Evolutionary conservation across 2,329 filamentous ascomycete species (phyloP), one percentile per base, ranked within the genome.

Genomic region (Epichloe gansuensis): DNA sequence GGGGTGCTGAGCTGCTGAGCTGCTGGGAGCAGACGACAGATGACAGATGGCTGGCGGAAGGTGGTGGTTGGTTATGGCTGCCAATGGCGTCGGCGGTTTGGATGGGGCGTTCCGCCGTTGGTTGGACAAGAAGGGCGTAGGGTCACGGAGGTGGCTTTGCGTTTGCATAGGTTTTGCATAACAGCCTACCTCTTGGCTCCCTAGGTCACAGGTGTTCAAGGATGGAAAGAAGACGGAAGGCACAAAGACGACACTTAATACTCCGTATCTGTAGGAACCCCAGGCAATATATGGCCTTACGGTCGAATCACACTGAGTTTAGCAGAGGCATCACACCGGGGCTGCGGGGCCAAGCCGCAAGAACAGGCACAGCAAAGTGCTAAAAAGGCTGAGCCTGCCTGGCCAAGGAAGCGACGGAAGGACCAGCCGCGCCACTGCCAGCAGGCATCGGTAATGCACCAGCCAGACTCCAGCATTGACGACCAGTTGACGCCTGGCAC

Each of bases 141-240:
- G 31, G 42, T 39, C 28, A 42, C 28, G 42, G 49, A 51, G 49
- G 49, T 51, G 43, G 34, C 49, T 51, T 51, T 23, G 6, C 17
- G 31, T 37, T 39, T n/a, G 8, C 28, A 31, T 9, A 31, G 31
- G 31, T 31, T 31, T 31, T 31, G 31, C 9, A 31, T 31, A 9
- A 31, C 11, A 9, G 31, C 31, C 31, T 31, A 31, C 9, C 9
- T 3, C 31, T 8, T 31, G 31, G 8, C 31, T 31, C 1, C 31
- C 28, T 31, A 31, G 8, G 17, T 21, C 17, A 21, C 17, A 21
- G 17, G 8, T 9, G 8, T 9, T 31, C 28, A 31, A 31, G 28
- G 28, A 31, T 31, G 28, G 28, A 31, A 31, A 9, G 28, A 31
- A 31, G 28, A 31, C 8, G 28, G 4, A 9, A 8, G 8, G 4